Base-by-base conservation (phyloP, 2,329 filamentous ascomycete genomes). In the Botrytis hyacinthi region DNA sequence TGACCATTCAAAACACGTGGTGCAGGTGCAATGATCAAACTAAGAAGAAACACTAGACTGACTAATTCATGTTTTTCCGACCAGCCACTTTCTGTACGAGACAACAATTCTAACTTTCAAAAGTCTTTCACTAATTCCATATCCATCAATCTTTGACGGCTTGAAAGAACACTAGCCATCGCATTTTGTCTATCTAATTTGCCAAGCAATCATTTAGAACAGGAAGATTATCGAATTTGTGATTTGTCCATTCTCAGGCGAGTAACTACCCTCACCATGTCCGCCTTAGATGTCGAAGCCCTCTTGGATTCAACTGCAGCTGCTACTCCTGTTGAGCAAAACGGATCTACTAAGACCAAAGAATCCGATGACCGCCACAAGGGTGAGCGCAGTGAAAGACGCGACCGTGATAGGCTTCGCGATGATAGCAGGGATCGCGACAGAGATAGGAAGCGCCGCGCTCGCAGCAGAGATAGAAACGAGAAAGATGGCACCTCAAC, bases 291-390 rank as follows among this genome's bases (percentile, higher is more conserved):
- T 81, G 93, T 98, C 79, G 95, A 98, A 86, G 93, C 94, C 77
- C 88, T 98, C 77, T 90, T 98, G 78, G 94, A 97, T 83, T 93
- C 92, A 70, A 93, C 93, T 76, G 93, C 93, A 70, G 91, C 90
- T 81, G 86, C 87, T 77, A 84, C 85, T 74, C 81, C 82, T 74
- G 84, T 85, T 71, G 84, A 87, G 71, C 78, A 78, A 62, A 82
- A 81, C 74, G 80, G 80, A 73, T 76, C 78, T 75, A 70, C 83
- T 70, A 83, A 83, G 73, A 81, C 85, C 77, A 88, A 89, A 76
- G 87, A 90, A 76, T 84, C 86, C 77, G 88, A 90, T 77, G 84
- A 86, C 79, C 86, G 87, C 73, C 85, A 87, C 76, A 90, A 86
- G 77, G 83, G 84, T 76, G 88, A 88, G 73, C 84, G 85, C 59